A percentile compares a stretch with the other conserved stretches of the same genome.
Conservation (phyloP, 2,329 filamentous ascomycete genomes). For the Fusarium euwallaceae region DNA sequence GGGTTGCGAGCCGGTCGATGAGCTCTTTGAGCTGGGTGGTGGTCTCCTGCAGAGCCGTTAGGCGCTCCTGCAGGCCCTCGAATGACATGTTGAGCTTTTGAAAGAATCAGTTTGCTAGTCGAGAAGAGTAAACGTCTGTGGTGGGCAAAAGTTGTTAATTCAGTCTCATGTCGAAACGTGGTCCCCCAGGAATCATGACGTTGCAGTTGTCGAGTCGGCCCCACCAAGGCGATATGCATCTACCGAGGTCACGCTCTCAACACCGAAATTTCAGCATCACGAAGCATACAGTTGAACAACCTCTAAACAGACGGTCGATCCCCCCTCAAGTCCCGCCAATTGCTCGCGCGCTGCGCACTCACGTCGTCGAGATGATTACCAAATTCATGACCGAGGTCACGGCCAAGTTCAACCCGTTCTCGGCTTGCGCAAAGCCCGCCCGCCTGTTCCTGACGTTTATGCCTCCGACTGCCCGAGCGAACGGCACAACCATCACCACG, state of each 20-base stretch:
- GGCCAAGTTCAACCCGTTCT: constrained; percentile 94
- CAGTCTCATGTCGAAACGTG: constrained; percentile 41
- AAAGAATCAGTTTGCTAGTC: background rate
- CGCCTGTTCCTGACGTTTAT: constrained; percentile 89
- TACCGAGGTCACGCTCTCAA: constrained; percentile 26
- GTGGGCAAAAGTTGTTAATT: constrained; percentile 12
- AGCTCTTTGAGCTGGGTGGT: constrained; percentile 69
- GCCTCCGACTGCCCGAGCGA: constrained; percentile 80
- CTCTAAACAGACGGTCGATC: constrained; percentile 15
- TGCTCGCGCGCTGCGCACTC: constrained; percentile 12
- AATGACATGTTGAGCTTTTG: constrained; percentile 61
- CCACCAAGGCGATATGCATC: constrained; percentile 44
- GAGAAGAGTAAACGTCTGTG: background rate
- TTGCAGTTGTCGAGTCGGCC: constrained; percentile 29
- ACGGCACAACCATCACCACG: constrained; percentile 82
- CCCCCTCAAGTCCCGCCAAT: background rate
- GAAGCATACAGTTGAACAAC: constrained; percentile 6
- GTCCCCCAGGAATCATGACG: constrained; percentile 44
- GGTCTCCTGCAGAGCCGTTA: constrained; percentile 71
- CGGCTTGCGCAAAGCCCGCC: constrained; percentile 80
- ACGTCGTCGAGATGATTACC: constrained; percentile 76
- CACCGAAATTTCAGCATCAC: constrained; percentile 44
- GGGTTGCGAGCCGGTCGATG: constrained; percentile 69
- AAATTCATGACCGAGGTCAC: constrained; percentile 87
- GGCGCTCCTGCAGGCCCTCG: constrained; percentile 72